Evolutionary conservation across 805 yeast genomes (phyloP), one percentile per base, ranked within the genome.

Genomic region (Danielozyma ontarioensis): DNA sequence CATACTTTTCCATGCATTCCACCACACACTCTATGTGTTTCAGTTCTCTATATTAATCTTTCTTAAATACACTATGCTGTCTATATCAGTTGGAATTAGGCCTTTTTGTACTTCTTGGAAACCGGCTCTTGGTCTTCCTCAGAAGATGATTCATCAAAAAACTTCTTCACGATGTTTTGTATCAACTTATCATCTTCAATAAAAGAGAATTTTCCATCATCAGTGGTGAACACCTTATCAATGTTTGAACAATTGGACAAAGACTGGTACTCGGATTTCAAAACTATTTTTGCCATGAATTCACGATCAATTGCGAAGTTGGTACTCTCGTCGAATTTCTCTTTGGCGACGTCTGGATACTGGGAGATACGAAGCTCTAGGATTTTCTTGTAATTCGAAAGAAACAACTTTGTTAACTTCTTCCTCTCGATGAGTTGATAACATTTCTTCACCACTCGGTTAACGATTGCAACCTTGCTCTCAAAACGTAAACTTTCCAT

Each of bases 151-250:
- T 19, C 22, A 10, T 19, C 22, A 19, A 19, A 19, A 10, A 19
- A 19, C 42, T 79, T 68, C 50, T 81, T 83, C 37, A 76, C 40
- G 17, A 82, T 70, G 46, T 78, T 79, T 34, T 75, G 67, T 29
- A 78, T 52, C 28, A 82, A 51, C 50, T 78, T 80, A 2, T 64
- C 73, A 56, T 82, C 88, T 4, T 71, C 74, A 22, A 83, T 72
- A 19, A 71, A 39, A 32, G 55, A 58, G 41, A 64, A 73, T 10
- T 58, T 40, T 3, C 35, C 46, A 14, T 46, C 49, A 5, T 50
- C 48, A 2, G 37, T 51, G 1, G 31, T 36, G 13, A 62, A 57
- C 1, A 55, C 53, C 25, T 48, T 40, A 2, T 54, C 53, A 1
- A 49, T 34, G 17, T 59, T 55, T 24, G 54, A 37, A 43, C 79